Evolutionary conservation across 2,329 filamentous ascomycete genomes (phyloP).

Genomic region (Cladosporium velox): DNA sequence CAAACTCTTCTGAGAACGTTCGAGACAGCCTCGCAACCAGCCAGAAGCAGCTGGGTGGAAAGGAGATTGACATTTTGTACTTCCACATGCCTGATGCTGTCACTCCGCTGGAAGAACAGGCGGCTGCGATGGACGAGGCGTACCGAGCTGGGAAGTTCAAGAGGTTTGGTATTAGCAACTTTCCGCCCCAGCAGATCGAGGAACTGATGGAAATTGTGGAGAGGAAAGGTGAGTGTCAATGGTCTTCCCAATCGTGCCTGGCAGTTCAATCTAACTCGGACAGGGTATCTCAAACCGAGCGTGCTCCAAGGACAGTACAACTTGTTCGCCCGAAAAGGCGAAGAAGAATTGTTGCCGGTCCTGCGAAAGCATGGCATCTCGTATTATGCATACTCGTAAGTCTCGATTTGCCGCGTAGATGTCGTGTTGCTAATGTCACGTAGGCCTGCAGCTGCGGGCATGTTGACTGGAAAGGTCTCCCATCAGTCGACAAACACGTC

Average conservation of each 20-base stretch:
- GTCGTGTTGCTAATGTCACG: neutral
- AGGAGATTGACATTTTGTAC: constrained; percentile 52
- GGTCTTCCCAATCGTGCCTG: too few relatives aligned
- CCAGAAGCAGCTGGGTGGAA: constrained; percentile 42
- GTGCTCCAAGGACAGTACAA: constrained; percentile 54
- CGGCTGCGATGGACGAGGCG: constrained; percentile 50
- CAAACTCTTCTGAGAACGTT: constrained; percentile 22
- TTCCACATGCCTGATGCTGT: constrained; percentile 54
- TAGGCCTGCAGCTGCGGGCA: constrained; percentile 11
- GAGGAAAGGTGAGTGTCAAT: neutral
- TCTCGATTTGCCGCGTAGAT: neutral
- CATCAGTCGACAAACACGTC: constrained; percentile 1
- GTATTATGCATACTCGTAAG: constrained; percentile 40
- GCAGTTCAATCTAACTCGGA: neutral
- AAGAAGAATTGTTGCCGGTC: constrained; percentile 47
- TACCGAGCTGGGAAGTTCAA: constrained; percentile 49
- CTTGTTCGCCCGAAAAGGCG: constrained; percentile 41
- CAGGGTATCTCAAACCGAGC: constrained; percentile 33
- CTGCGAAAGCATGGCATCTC: constrained; percentile 47
- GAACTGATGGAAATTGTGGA: constrained; percentile 27
- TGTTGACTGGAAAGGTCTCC: constrained; percentile 15
- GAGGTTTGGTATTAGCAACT: constrained; percentile 52
- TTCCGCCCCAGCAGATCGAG: constrained; percentile 49
- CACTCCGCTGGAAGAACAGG: constrained; percentile 49
- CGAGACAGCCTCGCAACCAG: constrained; percentile 39